Base-by-base conservation (phyloP, 2,329 filamentous ascomycete species). In the Phialophora verrucosa region DNA sequence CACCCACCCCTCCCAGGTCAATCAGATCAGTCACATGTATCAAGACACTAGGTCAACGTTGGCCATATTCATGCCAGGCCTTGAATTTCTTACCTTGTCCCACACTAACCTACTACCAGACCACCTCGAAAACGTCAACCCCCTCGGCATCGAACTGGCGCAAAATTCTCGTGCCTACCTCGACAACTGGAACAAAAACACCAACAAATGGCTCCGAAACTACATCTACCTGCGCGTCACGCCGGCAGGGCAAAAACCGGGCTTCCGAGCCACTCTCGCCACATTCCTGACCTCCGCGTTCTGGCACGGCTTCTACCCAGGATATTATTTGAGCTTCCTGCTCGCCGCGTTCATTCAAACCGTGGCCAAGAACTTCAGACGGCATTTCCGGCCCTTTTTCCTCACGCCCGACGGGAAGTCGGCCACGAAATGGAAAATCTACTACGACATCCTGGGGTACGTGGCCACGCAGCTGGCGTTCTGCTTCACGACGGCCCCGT, bases 291-390 rank as follows among this genome's bases (percentile, higher is more conserved):
- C 95, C 23, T 97, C 93, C 75, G 94, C 95, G 2, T 90, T 98
- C 72, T 99, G 95, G 95, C 95, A 99, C 75, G 95, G 95, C 32
- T 99, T 99, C 79, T 96, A 96, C 72, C 94, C 95, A 0, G 95
- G 95, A 5, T 99, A 99, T 79, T 98, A 98, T 78, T 80, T 99
- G 67, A 86, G 90, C 4, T 99, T 99, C 74, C 81, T 98, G 49
- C 84, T 98, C 7, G 95, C 91, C 0, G 93, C 92, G 68, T 91
- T 99, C 71, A 86, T 97, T 32, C 95, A 99, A 76, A 97, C 93
- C 1, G 90, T 90, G 20, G 93, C 95, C 63, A 99, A 99, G 83
- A 93, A 97, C 76, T 92, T 90, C 78, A 93, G 95, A 61, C 92
- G 95, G 62, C 86, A 94, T 74, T 80, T 98, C 66, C 92, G 95